Conservation (phyloP, 345 rosid species). For the Draba incana region DNA sequence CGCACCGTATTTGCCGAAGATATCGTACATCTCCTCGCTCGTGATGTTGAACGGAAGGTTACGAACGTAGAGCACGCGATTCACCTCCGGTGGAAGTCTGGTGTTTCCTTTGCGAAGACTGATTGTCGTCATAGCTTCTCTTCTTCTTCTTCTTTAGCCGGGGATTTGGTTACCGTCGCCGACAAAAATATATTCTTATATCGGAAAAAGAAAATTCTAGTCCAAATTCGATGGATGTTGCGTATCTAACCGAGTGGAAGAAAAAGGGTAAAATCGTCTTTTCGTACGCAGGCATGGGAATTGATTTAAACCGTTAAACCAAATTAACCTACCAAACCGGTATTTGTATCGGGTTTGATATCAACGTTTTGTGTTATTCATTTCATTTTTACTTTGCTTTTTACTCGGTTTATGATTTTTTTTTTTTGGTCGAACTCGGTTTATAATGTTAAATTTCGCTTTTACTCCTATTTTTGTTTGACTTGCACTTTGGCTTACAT, state of each 20-base stretch:
- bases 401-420: too few species aligned
- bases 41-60: slow-evolving; percentile 99
- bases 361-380: too few species aligned
- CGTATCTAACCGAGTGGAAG: not conserved
- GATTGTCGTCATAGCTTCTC: slow-evolving; percentile 61
- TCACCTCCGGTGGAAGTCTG: slow-evolving; percentile 93
- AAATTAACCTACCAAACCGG: slow-evolving; percentile 5
- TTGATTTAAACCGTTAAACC: slow-evolving; percentile 1
- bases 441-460: too few species aligned
- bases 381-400: too few species aligned
- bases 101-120: slow-evolving; percentile 85
- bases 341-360: not conserved
- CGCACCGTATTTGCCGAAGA: slow-evolving; percentile 96
- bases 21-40: slow-evolving; percentile 99
- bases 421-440: too few species aligned
- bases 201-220: not conserved
- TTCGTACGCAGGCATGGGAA: not conserved
- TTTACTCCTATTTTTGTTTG: too few species aligned
- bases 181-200: not conserved
- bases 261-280: slow-evolving; percentile 33
- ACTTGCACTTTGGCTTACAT: too few species aligned
- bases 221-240: not conserved
- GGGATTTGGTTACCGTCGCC: slow-evolving; percentile 19
- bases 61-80: slow-evolving; percentile 89
- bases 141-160: slow-evolving; percentile 24